A percentile compares a stretch with the other conserved stretches of the same genome.
Evolutionary conservation across 1,284 basidiomycete genomes (phyloP).

Genomic region (Apiotrichum siamense): DNA sequence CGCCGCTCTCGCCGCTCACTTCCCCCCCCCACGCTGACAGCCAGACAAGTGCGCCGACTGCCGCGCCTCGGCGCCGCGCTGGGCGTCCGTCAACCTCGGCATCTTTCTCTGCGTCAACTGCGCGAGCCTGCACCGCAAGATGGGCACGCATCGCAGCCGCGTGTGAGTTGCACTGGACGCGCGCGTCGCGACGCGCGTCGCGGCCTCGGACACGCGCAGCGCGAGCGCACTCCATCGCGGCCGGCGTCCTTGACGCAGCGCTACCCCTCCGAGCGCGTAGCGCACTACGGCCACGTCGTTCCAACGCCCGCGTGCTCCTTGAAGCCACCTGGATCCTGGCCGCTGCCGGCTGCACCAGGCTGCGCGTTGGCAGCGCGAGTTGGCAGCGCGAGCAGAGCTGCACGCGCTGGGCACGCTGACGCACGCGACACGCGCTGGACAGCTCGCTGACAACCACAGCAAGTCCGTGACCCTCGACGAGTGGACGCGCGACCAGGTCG

Average conservation of each 20-base stretch:
- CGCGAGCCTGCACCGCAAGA: slow-evolving; percentile 42
- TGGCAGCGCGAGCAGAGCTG: no score
- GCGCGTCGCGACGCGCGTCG: neutral
- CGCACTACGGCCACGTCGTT: no score
- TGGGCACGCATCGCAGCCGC: slow-evolving; percentile 46
- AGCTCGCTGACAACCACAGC: no score
- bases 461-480: slow-evolving; percentile 47
- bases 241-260: no score
- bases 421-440: no score
- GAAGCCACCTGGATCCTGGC: no score
- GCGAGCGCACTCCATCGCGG: neutral
- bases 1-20: neutral
- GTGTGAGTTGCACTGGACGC: slow-evolving; percentile 27
- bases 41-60: slow-evolving; percentile 46
- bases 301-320: no score
- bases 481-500: slow-evolving; percentile 45
- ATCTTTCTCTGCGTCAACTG: slow-evolving; percentile 42
- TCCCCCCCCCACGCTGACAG: neutral
- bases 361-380: no score
- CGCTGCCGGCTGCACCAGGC: no score
- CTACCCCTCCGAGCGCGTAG: no score
- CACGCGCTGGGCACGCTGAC: neutral
- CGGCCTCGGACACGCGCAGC: no score
- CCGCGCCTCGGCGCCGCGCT: slow-evolving; percentile 37
- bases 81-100: slow-evolving; percentile 45